phyloP scores from a whole-genome alignment of 2,329 filamentous ascomycete genomes.

The Colletotrichum kahawae region DNA sequence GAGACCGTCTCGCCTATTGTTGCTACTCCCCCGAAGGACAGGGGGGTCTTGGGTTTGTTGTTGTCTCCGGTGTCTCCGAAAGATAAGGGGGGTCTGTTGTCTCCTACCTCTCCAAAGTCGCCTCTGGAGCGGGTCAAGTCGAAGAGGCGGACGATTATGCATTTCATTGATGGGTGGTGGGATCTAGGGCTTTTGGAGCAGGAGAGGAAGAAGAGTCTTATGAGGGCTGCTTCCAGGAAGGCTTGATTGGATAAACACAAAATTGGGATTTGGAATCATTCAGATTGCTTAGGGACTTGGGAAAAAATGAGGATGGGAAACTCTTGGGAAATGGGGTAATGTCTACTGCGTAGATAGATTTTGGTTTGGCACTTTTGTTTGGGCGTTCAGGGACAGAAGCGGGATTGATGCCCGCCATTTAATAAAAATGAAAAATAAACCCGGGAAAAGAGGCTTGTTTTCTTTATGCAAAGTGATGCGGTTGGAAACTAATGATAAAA shows the following conservation, averaged over 20 bases:
- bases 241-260: neutral
- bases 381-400: neutral
- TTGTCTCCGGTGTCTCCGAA: constrained; percentile 29
- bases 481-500: neutral
- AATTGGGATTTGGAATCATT: neutral
- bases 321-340: constrained; percentile 4
- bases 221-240: neutral
- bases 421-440: neutral
- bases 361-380: neutral
- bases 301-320: neutral
- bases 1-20: constrained; percentile 20
- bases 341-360: constrained; percentile 23
- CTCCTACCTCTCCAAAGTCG: neutral
- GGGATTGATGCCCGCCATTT: neutral
- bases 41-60: neutral
- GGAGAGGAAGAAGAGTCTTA: constrained; percentile 43
- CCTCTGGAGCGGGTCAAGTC: constrained; percentile 28
- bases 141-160: constrained; percentile 52
- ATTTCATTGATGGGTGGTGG: constrained; percentile 60
- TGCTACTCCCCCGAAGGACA: neutral
- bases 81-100: neutral
- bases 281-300: neutral
- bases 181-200: constrained; percentile 55
- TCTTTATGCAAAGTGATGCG: neutral
- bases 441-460: neutral